Evolutionary conservation across 2,329 filamentous ascomycete genomes (phyloP), one percentile per base, ranked within the genome.

Genomic region (Fusarium setosum): DNA sequence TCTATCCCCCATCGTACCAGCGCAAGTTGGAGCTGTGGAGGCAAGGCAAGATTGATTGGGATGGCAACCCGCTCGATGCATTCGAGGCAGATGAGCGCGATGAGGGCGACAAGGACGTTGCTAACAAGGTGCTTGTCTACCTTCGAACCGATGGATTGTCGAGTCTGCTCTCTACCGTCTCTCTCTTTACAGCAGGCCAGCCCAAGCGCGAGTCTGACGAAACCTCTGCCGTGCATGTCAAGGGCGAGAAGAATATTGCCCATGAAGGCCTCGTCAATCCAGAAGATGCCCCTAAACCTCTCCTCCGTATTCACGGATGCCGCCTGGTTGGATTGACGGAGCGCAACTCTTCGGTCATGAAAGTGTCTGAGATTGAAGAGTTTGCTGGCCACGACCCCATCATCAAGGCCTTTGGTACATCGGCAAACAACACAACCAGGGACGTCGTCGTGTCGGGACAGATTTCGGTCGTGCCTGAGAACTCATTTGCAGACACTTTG

Each of bases 311-410:
- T 0, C 92, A 97, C 71, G 94, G 93, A 31, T 80, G 96, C 17
- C 90, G 94, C n/a, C 85, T 98, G 13, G 80, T 96, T 34, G 92
- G 96, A 71, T 85, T 97, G 6, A 96, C 92, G 0, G 94, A 97
- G 72, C 93, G 95, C 84, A 92, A 92, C 44, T 97, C 94, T 1
- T 94, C 93, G 18, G 94, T 97, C 68, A 97, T 97, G 95, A 90
- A 92, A 69, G 92, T 96, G 7, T 90, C 93, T 0, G 93, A 96
- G 72, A 85, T 90, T 9, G 90, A 93, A 42, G 92, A 95, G 51
- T 85, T 89, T 68, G 86, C 86, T 24, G 82, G 86, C 9, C 85
- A 86, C 73, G 95, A 97, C 72, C 93, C 94, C 0, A 90, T 97
- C 4, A 88, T 97, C 56, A 97, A 97, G 75, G 92, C 92, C 1